Evolutionary conservation across 2,329 filamentous ascomycete genomes (phyloP).

Genomic region (Aspergillus novoparasiticus): DNA sequence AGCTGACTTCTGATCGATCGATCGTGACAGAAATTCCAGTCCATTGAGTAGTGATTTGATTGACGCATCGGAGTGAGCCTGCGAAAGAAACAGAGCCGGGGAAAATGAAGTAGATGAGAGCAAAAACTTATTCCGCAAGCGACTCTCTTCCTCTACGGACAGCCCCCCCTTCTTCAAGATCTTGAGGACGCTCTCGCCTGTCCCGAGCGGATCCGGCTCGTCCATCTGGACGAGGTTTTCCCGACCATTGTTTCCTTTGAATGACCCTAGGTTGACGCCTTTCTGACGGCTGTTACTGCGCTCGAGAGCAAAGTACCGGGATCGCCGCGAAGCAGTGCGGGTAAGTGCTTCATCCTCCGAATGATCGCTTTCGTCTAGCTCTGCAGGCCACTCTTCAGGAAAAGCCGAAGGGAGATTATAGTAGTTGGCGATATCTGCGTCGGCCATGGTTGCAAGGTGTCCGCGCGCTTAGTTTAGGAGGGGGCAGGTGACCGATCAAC

Average conservation of each 20-base stretch:
- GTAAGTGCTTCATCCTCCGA: slow-evolving; percentile 58
- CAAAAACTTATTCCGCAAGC: slow-evolving; percentile 85
- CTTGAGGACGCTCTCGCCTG: slow-evolving; percentile 80
- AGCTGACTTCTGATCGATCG: slow-evolving; percentile 96
- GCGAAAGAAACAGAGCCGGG: slow-evolving; percentile 85
- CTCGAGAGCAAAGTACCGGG: slow-evolving; percentile 82
- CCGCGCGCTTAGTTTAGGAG: neutral
- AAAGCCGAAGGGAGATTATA: slow-evolving; percentile 81
- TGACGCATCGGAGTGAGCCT: slow-evolving; percentile 84
- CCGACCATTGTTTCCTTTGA: slow-evolving; percentile 67
- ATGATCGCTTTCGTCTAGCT: slow-evolving; percentile 72
- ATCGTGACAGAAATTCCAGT: slow-evolving; percentile 81
- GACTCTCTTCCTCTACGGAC: slow-evolving; percentile 79
- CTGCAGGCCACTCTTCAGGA: slow-evolving; percentile 82
- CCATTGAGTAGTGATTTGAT: slow-evolving; percentile 79
- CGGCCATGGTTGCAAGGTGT: slow-evolving; percentile 54
- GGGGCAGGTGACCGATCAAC: slow-evolving; percentile 4
- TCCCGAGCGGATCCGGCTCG: slow-evolving; percentile 89
- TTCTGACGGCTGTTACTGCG: slow-evolving; percentile 69
- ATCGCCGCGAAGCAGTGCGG: slow-evolving; percentile 54
- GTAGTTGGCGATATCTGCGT: slow-evolving; percentile 82
- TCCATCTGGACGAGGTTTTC: slow-evolving; percentile 85
- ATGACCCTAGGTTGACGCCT: slow-evolving; percentile 67
- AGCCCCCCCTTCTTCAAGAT: slow-evolving; percentile 76
- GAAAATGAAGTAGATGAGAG: slow-evolving; percentile 96